Conservation (phyloP, 352 stramenopile species). For the Globisporangium okanoganense region DNA sequence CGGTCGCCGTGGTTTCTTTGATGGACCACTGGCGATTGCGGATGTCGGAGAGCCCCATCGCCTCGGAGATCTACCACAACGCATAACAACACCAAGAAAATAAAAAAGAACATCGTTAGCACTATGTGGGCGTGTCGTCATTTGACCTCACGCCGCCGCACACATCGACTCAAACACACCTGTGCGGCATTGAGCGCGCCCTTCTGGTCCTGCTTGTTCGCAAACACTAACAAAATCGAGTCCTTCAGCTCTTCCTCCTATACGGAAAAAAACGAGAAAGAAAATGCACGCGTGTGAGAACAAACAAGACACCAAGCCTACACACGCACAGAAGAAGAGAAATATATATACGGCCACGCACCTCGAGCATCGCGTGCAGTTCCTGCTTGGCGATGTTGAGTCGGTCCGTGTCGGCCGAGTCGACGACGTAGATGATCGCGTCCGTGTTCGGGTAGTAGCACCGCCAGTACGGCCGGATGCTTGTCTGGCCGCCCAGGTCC, state of each 20-base stretch:
- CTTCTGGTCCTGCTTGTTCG: constrained; percentile 99
- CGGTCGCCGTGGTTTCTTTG: constrained; percentile 97
- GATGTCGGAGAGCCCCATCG: constrained; percentile 96
- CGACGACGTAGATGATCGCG: constrained; percentile 95
- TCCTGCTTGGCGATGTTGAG: constrained; percentile 98
- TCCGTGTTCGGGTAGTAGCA: constrained; percentile 99
- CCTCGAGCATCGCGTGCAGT: constrained; percentile 97
- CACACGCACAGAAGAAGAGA: background rate
- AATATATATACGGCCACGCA: constrained; percentile 8
- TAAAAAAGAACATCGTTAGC: background rate
- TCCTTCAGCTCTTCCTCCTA: constrained; percentile 99
- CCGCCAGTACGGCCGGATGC: constrained; percentile 99
- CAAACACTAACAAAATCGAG: constrained; percentile 98
- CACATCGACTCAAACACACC: constrained; percentile 26
- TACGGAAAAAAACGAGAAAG: background rate
- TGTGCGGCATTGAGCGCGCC: constrained; percentile 88
- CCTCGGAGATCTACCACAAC: constrained; percentile 93
- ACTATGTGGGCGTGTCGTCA: background rate
- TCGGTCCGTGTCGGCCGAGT: constrained; percentile 95
- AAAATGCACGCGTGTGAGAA: background rate
- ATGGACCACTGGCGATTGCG: constrained; percentile 99
- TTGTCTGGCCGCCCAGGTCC: constrained; percentile 99
- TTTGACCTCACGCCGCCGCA: background rate
- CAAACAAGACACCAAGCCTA: background rate
- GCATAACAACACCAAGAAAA: background rate